Conservation (phyloP, 2,329 filamentous ascomycete species). For the Pyrenophora graminea region DNA sequence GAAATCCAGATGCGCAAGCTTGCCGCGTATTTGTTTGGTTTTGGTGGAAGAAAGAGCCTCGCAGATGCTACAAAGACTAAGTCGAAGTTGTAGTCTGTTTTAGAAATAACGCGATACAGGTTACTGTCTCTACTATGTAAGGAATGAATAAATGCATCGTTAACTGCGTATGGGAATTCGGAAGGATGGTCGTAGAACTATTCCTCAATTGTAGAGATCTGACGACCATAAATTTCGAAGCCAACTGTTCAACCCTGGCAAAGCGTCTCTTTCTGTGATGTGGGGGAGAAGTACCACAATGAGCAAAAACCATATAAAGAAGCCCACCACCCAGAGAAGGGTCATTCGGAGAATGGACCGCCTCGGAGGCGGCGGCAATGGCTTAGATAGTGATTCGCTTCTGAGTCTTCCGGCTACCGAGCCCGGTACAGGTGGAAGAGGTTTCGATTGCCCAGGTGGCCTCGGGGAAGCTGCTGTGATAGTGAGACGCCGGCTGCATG, state of each 20-base stretch:
- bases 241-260: constrained; percentile 13
- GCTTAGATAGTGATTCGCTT: not conserved
- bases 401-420: not conserved
- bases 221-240: constrained; percentile 13
- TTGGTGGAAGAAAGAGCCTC: constrained; percentile 52
- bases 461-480: not conserved
- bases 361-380: not conserved
- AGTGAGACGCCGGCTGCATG: not conserved
- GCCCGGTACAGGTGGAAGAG: not conserved
- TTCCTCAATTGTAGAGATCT: not conserved
- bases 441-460: not conserved
- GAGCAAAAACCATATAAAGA: constrained; percentile 6
- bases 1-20: constrained; percentile 71
- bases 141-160: too few species aligned
- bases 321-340: not conserved
- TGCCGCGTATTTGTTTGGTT: constrained; percentile 63
- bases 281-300: constrained; percentile 8
- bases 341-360: not conserved
- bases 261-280: constrained; percentile 9
- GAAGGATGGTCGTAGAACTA: not conserved
- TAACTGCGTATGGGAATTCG: not conserved
- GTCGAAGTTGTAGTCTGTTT: constrained; percentile 33
- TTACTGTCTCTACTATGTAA: not conserved
- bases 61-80: constrained; percentile 38
- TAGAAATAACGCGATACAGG: not conserved